These are phyloP conservation scores for Globomyces sp. DNA, from an alignment of 371 early-diverging fungal genomes.

Conservation along the genomic window DNA sequence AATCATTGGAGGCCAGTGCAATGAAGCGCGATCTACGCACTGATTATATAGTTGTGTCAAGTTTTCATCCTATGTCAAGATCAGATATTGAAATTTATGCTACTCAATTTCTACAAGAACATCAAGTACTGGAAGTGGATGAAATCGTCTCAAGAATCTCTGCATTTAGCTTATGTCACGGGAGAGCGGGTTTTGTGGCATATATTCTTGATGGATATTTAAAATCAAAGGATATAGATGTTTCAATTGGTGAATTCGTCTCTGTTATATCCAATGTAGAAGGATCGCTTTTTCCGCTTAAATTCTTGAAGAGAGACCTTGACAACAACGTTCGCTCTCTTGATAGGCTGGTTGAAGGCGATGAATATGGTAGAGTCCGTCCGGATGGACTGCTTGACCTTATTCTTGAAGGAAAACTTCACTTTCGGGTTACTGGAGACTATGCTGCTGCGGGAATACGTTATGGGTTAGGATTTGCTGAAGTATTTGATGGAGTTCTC, in stretches of 20 bases:
- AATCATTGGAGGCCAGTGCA: slow-evolving; percentile 11
- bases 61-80: slow-evolving; percentile 15
- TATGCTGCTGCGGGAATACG: slow-evolving; percentile 1
- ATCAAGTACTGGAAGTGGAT: slow-evolving; percentile 11
- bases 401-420: neutral
- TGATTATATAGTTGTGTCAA: slow-evolving; percentile 16
- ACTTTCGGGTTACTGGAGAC: neutral
- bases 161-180: slow-evolving; percentile 8
- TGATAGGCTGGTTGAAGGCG: neutral
- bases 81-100: slow-evolving; percentile 13
- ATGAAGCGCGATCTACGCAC: slow-evolving; percentile 21
- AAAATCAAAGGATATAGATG: slow-evolving; percentile 10
- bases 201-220: slow-evolving; percentile 13
- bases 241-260: slow-evolving; percentile 13
- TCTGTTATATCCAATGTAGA: neutral
- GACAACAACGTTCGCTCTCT: slow-evolving; percentile 12
- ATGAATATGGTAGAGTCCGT: neutral
- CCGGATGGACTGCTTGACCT: slow-evolving; percentile 6
- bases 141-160: slow-evolving; percentile 13
- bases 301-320: slow-evolving; percentile 18
- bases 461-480: slow-evolving; percentile 11
- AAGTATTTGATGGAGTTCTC: neutral
- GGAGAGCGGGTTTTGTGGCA: slow-evolving; percentile 14
- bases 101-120: slow-evolving; percentile 16
- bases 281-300: neutral